phyloP scores from a whole-genome alignment of 2,329 filamentous ascomycete genomes.

The Sarocladium oryzae region DNA sequence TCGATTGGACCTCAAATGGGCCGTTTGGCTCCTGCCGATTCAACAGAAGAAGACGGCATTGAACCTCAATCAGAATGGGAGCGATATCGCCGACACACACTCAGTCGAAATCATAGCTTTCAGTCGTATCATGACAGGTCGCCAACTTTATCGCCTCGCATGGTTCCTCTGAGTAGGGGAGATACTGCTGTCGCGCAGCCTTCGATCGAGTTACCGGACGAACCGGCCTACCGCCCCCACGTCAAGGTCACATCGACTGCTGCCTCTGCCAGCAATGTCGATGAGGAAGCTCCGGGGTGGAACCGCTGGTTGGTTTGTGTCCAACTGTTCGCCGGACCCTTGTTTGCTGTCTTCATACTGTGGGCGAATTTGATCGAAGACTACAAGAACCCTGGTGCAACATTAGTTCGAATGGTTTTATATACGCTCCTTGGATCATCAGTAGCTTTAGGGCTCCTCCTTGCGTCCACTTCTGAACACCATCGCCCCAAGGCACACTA shows the following conservation, averaged over 20 bases:
- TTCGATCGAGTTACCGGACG: slow-evolving; percentile 15
- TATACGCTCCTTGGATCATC: slow-evolving; percentile 64
- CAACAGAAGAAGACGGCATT: slow-evolving; percentile 26
- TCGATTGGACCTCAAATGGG: slow-evolving; percentile 20
- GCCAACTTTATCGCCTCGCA: slow-evolving; percentile 12
- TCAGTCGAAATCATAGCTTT: slow-evolving; percentile 20
- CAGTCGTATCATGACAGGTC: slow-evolving; percentile 11
- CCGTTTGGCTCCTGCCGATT: slow-evolving; percentile 27
- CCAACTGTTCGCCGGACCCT: slow-evolving; percentile 79
- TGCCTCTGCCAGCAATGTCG: slow-evolving; percentile 18
- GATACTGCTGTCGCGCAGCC: slow-evolving; percentile 15
- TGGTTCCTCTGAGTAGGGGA: slow-evolving; percentile 17
- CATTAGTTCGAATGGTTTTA: slow-evolving; percentile 51
- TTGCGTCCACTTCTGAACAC: slow-evolving; percentile 61
- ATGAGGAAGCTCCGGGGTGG: slow-evolving; percentile 56
- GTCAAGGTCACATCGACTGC: not conserved
- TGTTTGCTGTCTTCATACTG: slow-evolving; percentile 72
- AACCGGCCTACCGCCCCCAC: not conserved
- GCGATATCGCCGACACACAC: slow-evolving; percentile 46
- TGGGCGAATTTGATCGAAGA: slow-evolving; percentile 64
- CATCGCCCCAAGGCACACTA: slow-evolving; percentile 68
- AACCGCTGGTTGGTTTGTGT: slow-evolving; percentile 84
- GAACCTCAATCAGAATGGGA: slow-evolving; percentile 51
- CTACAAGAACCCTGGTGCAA: slow-evolving; percentile 40
- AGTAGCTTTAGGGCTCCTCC: slow-evolving; percentile 57